Conservation (phyloP, 2,329 filamentous ascomycete species). For the Diaporthe amygdali region DNA sequence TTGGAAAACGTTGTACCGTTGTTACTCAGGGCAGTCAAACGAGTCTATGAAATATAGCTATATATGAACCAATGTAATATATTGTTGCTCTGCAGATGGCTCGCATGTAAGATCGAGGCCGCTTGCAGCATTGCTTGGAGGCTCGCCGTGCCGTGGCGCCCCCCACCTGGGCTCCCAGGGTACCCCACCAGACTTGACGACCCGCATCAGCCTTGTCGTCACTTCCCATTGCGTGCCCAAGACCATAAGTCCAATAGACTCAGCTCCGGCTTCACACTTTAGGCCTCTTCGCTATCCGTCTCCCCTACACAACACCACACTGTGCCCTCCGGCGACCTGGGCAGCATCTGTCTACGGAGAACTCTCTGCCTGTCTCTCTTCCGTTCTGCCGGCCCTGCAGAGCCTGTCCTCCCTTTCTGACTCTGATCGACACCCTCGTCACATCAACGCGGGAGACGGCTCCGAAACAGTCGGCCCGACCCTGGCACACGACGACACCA, state of each 20-base stretch:
- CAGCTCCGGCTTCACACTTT: background rate
- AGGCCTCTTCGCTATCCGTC: background rate
- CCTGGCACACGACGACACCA: constrained; percentile 10
- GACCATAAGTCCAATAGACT: background rate
- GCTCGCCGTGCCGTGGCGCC: background rate
- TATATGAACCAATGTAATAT: background rate
- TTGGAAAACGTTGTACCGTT: background rate
- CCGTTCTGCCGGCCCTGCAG: background rate
- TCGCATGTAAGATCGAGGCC: background rate
- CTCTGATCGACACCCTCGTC: background rate
- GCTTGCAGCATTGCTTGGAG: background rate
- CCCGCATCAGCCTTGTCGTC: constrained; percentile 15
- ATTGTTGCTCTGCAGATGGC: background rate
- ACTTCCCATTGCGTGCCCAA: background rate
- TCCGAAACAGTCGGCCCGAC: constrained; percentile 20
- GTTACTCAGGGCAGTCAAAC: background rate
- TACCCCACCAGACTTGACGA: background rate
- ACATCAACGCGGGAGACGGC: constrained; percentile 18
- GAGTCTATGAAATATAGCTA: background rate
- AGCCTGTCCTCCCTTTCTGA: background rate
- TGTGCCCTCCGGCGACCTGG: background rate
- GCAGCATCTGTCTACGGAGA: background rate
- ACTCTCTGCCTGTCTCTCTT: background rate
- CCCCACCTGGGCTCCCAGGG: background rate
- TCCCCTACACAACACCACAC: background rate